phyloP scores from a whole-genome alignment of 2,329 filamentous ascomycete species.

The Nothophoma quercina region DNA sequence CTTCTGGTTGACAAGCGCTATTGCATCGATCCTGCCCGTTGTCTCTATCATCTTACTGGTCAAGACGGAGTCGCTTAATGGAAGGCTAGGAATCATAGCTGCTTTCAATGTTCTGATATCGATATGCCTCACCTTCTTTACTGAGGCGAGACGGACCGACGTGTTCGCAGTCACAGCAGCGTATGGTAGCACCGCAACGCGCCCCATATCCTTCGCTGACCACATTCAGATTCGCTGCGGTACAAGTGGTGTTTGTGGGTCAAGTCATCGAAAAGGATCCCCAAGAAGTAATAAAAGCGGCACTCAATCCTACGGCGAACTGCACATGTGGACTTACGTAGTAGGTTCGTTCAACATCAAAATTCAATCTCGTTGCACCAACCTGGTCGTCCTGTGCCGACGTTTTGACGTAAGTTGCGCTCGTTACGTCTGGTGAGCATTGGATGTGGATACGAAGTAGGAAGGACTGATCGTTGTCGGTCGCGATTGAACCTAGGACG shows the following conservation, averaged over 20 bases:
- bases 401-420: too few species aligned
- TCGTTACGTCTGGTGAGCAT: too few species aligned
- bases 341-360: too few species aligned
- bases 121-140: conserved; percentile 15
- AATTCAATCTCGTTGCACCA: too few species aligned
- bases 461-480: too few species aligned
- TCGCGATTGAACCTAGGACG: too few species aligned
- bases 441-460: too few species aligned
- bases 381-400: too few species aligned
- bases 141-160: conserved; percentile 19
- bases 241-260: not conserved
- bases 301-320: not conserved
- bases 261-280: not conserved
- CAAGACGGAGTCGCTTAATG: not conserved
- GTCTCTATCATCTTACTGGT: not conserved
- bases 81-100: conserved; percentile 15
- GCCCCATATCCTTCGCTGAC: not conserved
- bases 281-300: not conserved
- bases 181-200: too few species aligned
- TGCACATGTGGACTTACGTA: too few species aligned
- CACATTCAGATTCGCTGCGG: not conserved
- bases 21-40: not conserved
- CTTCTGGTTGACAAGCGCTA: not conserved
- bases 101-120: conserved; percentile 20
- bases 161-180: conserved; percentile 22